These are phyloP conservation scores for Xylariaceae sp. DNA, from an alignment of 2,329 filamentous ascomycete species.

Conservation along the genomic window DNA sequence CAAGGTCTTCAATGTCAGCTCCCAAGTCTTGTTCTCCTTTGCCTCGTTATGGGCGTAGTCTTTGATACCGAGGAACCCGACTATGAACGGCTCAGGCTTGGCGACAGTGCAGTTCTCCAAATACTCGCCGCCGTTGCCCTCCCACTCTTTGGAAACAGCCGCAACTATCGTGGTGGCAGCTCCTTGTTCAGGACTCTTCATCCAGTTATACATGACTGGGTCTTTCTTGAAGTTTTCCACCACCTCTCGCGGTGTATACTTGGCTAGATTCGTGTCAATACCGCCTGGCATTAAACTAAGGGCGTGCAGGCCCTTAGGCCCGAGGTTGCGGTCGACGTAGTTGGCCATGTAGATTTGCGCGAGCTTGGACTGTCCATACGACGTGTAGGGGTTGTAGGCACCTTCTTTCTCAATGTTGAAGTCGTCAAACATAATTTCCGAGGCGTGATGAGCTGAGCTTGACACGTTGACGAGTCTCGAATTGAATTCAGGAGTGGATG, in stretches of 20 bases:
- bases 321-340: constrained; percentile 54
- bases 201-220: not conserved
- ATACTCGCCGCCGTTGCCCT: constrained; percentile 27
- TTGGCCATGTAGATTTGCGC: constrained; percentile 56
- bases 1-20: not conserved
- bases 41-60: constrained; percentile 18
- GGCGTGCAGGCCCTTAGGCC: constrained; percentile 48
- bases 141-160: constrained; percentile 45
- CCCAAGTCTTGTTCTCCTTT: constrained; percentile 22
- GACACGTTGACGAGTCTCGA: constrained; percentile 27
- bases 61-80: constrained; percentile 4
- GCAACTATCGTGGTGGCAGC: constrained; percentile 51
- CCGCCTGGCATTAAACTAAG: constrained; percentile 32
- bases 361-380: constrained; percentile 51
- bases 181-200: constrained; percentile 45
- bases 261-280: not conserved
- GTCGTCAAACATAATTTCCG: constrained; percentile 21
- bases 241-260: not conserved
- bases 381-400: constrained; percentile 11
- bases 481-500: not conserved
- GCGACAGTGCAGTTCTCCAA: constrained; percentile 21
- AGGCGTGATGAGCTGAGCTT: constrained; percentile 16
- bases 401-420: constrained; percentile 11
- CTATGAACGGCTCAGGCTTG: not conserved
- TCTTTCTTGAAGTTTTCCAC: not conserved